Evolutionary conservation across 2,329 filamentous ascomycete genomes (phyloP), one percentile per base, ranked within the genome.

Genomic region (Davidsoniella eucalypti): DNA sequence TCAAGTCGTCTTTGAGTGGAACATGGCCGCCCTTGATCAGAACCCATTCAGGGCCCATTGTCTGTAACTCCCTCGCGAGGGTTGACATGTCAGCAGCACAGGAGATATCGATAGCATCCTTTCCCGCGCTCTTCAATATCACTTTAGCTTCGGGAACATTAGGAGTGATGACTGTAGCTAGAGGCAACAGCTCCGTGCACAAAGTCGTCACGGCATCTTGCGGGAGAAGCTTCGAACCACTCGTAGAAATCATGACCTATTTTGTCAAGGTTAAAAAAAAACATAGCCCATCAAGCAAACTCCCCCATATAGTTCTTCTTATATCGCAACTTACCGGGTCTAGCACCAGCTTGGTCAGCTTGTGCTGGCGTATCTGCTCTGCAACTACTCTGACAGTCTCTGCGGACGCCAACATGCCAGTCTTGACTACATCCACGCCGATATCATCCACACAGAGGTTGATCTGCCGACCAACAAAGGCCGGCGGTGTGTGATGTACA

Each of bases 231-330:
- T 76, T 68, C 7, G 81, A 75, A 21, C 84, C 84, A n/a, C 79
- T 85, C 1, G 85, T 90, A 25, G 85, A 82, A 8, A 95, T 77
- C 87, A 96, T 95, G 52, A 96, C 88, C 86, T 92, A 56, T 6
- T 12, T 14, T 42, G 16, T 49, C n/a, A 49, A 38, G 12, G 12
- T 38, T 12, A 12, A 44, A 8, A 23, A 12, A 14, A 23, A 26
- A 12, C 26, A 33, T 12, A 12, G 26, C 8, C 3, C 26, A 12
- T 33, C 8, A 12, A 33, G 5, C 26, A 8, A 33, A 12, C 26
- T 9, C 21, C 21, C 21, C 21, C 17, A 40, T 21, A 29, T 40
- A 8, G 12, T 9, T 14, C 10, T 12, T 6, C 16, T 5, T 21
- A 17, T 8, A 9, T 26, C 43, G 2, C 3, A n/a, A 52, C 59